These are phyloP conservation scores for Austroboletus eburneus DNA, from an alignment of 768 basidiomycete species.

Conservation along the genomic window DNA sequence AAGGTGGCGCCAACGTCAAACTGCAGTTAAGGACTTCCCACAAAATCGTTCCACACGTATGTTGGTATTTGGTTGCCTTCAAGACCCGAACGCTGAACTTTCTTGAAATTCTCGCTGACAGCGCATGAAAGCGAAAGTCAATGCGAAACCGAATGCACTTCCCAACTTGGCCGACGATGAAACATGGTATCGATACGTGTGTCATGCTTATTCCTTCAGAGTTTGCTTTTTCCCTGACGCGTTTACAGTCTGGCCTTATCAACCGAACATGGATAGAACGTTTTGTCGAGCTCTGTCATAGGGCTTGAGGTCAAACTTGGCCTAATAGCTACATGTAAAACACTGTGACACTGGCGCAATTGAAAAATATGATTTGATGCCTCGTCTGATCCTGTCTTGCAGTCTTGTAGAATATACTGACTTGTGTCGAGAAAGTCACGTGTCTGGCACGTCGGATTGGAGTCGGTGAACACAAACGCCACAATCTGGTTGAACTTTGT, in stretches of 20 bases:
- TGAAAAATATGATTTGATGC: no score
- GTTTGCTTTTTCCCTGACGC: no score
- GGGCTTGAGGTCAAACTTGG: no score
- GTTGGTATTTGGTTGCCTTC: constrained; percentile 11
- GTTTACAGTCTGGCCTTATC: constrained; percentile 17
- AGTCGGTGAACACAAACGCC: no score
- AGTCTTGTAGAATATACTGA: no score
- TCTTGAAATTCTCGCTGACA: no score
- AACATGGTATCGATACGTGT: constrained; percentile 32
- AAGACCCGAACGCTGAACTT: neutral
- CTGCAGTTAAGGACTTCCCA: constrained; percentile 21
- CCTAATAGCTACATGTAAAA: no score
- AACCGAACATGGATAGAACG: constrained; percentile 25
- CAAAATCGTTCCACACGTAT: constrained; percentile 40
- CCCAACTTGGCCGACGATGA: constrained; percentile 34
- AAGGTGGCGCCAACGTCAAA: constrained; percentile 21
- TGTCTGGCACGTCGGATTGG: no score
- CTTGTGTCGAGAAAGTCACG: no score
- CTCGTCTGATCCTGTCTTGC: no score
- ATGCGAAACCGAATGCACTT: constrained; percentile 24
- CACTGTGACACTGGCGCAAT: no score
- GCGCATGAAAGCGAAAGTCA: constrained; percentile 32
- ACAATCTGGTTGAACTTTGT: no score
- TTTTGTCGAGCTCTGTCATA: constrained; percentile 19
- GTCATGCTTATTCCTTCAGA: neutral